Evolutionary conservation across 306 rosid species (phyloP).

Genomic region (Purshia tridentata): DNA sequence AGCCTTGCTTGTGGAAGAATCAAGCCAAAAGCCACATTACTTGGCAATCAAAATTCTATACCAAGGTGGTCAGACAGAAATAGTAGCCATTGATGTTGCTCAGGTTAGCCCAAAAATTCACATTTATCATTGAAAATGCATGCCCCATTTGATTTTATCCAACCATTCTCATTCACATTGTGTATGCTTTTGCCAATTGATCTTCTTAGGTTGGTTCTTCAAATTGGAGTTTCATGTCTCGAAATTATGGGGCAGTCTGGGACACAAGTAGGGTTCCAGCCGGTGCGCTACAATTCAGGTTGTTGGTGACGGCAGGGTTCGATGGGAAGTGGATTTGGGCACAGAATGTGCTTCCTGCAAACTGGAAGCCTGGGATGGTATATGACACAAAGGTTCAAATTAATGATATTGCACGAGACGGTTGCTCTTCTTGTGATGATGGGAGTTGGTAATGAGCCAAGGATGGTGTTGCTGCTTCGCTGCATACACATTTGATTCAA

Average conservation of each 20-base stretch:
- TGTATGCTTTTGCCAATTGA: neutral
- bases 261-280: conserved; percentile 65
- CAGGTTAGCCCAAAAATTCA: conserved; percentile 42
- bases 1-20: conserved; percentile 75
- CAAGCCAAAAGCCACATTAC: conserved; percentile 62
- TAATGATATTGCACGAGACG: conserved; percentile 66
- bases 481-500: neutral
- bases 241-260: conserved; percentile 80
- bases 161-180: neutral
- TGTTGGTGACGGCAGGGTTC: conserved; percentile 62
- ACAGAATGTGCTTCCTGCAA: conserved; percentile 61
- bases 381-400: conserved; percentile 75
- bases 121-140: too few relatives aligned
- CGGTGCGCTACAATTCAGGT: conserved; percentile 65
- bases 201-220: conserved; percentile 56
- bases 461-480: neutral
- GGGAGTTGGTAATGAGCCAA: conserved; percentile 34
- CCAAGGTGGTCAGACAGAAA: conserved; percentile 98
- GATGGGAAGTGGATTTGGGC: conserved; percentile 86
- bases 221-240: conserved; percentile 56
- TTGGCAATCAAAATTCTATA: conserved; percentile 66
- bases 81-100: conserved; percentile 75
- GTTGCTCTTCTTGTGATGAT: conserved; percentile 57
- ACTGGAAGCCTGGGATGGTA: conserved; percentile 53
- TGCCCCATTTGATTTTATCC: too few relatives aligned